These are phyloP conservation scores for Halteria grandinella DNA, from an alignment of 73 alveolate species.

Conservation along the genomic window DNA sequence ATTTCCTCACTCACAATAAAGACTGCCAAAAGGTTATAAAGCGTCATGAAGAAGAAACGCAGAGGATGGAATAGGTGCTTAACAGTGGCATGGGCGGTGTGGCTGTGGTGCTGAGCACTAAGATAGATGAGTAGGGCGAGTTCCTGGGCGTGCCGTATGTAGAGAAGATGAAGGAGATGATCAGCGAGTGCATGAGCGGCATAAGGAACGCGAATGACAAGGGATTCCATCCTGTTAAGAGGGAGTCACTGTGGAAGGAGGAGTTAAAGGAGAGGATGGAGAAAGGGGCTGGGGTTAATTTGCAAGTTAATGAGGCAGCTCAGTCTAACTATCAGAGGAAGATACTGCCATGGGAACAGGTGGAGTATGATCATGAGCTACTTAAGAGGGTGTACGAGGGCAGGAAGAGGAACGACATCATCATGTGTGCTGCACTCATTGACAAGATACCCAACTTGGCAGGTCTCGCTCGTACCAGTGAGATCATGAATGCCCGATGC, in stretches of 20 bases:
- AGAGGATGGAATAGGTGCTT: conserved; percentile 3
- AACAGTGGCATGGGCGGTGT: conserved; percentile 16
- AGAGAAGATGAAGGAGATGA: conserved; percentile 39
- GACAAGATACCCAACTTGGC: conserved; percentile 94
- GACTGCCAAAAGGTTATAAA: conserved; percentile 33
- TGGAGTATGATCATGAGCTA: conserved; percentile 47
- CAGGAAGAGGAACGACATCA: conserved; percentile 68
- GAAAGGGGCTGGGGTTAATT: conserved; percentile 11
- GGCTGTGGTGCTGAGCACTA: conserved; percentile 11
- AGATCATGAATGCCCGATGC: conserved; percentile 88
- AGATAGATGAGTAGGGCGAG: conserved; percentile 51
- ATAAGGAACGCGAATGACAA: conserved; percentile 8
- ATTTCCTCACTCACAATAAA: conserved; percentile 25
- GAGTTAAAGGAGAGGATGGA: background rate
- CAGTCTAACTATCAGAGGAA: conserved; percentile 61
- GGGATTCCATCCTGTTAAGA: conserved; percentile 30
- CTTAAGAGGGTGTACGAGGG: conserved; percentile 26
- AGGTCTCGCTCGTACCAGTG: conserved; percentile 92
- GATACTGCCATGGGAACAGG: conserved; percentile 65
- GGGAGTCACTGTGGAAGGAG: conserved; percentile 51
- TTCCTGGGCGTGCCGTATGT: conserved; percentile 39
- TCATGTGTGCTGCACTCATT: conserved; percentile 72
- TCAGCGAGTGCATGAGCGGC: conserved; percentile 12
- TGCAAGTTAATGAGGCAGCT: conserved; percentile 4
- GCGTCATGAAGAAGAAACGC: conserved; percentile 15